These are phyloP conservation scores for Mortierella antarctica DNA, from an alignment of 192 early-diverging fungal species.

Conservation along the genomic window DNA sequence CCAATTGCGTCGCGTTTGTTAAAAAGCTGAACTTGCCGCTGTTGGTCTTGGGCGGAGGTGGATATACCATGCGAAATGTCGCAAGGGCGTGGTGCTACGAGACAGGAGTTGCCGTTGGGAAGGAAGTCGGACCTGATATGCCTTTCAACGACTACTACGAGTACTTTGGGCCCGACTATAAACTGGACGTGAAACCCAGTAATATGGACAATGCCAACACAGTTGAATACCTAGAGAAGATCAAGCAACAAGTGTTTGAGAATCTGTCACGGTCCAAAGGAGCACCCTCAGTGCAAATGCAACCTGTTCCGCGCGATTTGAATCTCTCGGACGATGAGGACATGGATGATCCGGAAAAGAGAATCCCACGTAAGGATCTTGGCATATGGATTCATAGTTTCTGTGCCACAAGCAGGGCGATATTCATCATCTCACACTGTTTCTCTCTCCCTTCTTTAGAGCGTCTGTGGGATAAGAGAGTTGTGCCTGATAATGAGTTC, in stretches of 20 bases:
- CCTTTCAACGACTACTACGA: conserved; percentile 90
- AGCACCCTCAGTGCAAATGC: conserved; percentile 89
- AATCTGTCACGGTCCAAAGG: conserved; percentile 74
- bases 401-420: not conserved
- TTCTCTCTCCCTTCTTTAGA: conserved; percentile 50
- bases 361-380: conserved; percentile 66
- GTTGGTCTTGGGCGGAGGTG: conserved; percentile 94
- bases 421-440: not conserved
- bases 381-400: no score
- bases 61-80: conserved; percentile 97
- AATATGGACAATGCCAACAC: conserved; percentile 91
- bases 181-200: conserved; percentile 84
- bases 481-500: conserved; percentile 75
- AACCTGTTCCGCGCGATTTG: conserved; percentile 74
- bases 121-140: conserved; percentile 69
- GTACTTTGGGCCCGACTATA: conserved; percentile 92
- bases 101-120: conserved; percentile 83
- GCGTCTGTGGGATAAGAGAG: conserved; percentile 69
- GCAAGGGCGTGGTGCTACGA: conserved; percentile 96
- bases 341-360: conserved; percentile 66
- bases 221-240: conserved; percentile 82
- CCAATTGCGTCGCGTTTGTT: conserved; percentile 92
- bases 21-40: conserved; percentile 92
- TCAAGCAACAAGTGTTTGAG: conserved; percentile 71
- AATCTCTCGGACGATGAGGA: conserved; percentile 78